phyloP scores from a whole-genome alignment of 106 monocot genomes.

The Iris macrosiphon region DNA sequence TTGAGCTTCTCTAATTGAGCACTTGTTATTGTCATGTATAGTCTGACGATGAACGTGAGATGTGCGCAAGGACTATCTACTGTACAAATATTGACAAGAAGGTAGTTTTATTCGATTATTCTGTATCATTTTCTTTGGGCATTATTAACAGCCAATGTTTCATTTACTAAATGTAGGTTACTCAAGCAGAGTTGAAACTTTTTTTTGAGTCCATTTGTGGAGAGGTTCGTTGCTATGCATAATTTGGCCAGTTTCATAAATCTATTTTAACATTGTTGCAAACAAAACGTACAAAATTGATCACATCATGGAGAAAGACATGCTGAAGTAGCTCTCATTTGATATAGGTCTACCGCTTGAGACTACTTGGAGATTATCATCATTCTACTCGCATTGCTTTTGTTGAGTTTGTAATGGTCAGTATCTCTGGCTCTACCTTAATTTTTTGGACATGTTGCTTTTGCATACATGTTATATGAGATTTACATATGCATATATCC shows the following conservation, averaged over 20 bases:
- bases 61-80: constrained; percentile 16
- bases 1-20: neutral
- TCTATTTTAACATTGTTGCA: no score
- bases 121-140: neutral
- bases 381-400: constrained; percentile 17
- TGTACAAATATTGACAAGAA: constrained; percentile 23
- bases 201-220: neutral
- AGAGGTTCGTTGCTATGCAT: constrained; percentile 1
- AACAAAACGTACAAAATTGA: no score
- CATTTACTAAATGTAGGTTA: neutral
- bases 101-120: constrained; percentile 9
- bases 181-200: neutral
- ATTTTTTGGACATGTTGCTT: no score
- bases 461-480: no score
- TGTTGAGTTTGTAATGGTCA: constrained; percentile 18
- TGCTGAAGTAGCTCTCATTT: neutral
- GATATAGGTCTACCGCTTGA: constrained; percentile 14
- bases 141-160: neutral
- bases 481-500: no score
- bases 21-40: neutral
- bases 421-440: neutral
- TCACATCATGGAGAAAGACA: no score
- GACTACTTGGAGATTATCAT: constrained; percentile 12
- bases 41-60: constrained; percentile 9
- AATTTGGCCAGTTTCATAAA: no score